Conservation (phyloP, 2,329 filamentous ascomycete species). For the Dactylellina haptotyla region DNA sequence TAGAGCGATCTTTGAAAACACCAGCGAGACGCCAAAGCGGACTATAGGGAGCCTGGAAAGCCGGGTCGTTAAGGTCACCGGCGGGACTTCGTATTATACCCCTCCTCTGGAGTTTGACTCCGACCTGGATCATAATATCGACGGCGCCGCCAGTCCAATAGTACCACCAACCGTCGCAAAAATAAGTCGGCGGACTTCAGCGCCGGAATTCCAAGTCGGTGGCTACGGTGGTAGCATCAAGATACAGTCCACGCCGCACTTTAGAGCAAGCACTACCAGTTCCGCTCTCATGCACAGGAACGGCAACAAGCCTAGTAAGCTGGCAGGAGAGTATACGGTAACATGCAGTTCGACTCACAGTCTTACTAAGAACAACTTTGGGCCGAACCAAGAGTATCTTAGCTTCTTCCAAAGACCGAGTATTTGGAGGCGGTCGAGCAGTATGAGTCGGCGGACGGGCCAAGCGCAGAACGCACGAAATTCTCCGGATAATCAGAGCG, state of each 20-base stretch:
- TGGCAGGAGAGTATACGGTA: slow-evolving; percentile 42
- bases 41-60: slow-evolving; percentile 24
- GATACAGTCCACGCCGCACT: slow-evolving; percentile 15
- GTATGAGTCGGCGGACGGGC: slow-evolving; percentile 9
- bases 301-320: slow-evolving; percentile 18
- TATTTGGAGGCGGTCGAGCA: slow-evolving; percentile 31
- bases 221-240: slow-evolving; percentile 11
- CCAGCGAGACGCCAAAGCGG: neutral
- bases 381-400: slow-evolving; percentile 22
- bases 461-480: no score
- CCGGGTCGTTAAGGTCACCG: slow-evolving; percentile 38
- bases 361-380: slow-evolving; percentile 1
- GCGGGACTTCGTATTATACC: slow-evolving; percentile 46
- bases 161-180: neutral
- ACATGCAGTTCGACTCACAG: slow-evolving; percentile 38
- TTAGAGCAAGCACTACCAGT: neutral
- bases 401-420: slow-evolving; percentile 35
- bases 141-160: neutral
- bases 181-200: neutral
- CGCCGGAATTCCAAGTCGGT: slow-evolving; percentile 30
- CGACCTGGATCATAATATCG: neutral
- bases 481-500: slow-evolving; percentile 9
- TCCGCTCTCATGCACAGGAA: neutral
- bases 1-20: slow-evolving; percentile 34
- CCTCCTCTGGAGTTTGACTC: slow-evolving; percentile 11